Base-by-base conservation (phyloP, 225 moss, liverwort and hornwort genomes). In the Physcomitrellopsis africana region DNA sequence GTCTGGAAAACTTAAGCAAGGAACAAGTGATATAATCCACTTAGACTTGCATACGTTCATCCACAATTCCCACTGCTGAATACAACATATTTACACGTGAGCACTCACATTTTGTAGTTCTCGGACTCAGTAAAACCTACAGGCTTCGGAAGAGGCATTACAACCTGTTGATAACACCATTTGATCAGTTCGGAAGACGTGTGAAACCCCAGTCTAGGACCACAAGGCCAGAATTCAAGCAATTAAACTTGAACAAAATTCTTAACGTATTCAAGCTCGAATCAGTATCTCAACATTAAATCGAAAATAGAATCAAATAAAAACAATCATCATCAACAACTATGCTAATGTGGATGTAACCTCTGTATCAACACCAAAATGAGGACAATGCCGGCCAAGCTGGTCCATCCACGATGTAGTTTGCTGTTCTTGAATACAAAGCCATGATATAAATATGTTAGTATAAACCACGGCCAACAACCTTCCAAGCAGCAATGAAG, bases 301-400 rank as follows among this genome's bases (percentile, higher is more conserved):
- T 15, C 46, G 15, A 47, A 37, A 37, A 5, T 4, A 37, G 0
- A 37, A 7, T 37, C 32, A 37, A 37, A 37, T 42, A 16, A 22
- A n/a, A 41, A 9, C 37, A 32, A 19, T 14, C 32, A 42, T 62
- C 13, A 26, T 26, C 58, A 23, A 24, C 24, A 13, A 26, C 10
- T 7, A 58, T 37, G 32, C 51, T 3, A 7, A 3, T 22, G 51
- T 73, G 43, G 46, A 59, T 37, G 86, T 77, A 41, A 94, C 99
- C 95, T 99, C 99, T 79, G 84, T 93, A 84, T 93, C 74, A 10
- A 92, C 63, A 74, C 90, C 95, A 80, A 93, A 95, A 55, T 93
- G 92, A 70, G 99, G 92, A 66, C 95, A 93, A 84, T 99, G 95
- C 48, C 95, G 95, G 78, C 99, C 99, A 70, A 99, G 81, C 72